Base-by-base conservation (phyloP, 257 asterid species). In the Solanum tarijense region DNA sequence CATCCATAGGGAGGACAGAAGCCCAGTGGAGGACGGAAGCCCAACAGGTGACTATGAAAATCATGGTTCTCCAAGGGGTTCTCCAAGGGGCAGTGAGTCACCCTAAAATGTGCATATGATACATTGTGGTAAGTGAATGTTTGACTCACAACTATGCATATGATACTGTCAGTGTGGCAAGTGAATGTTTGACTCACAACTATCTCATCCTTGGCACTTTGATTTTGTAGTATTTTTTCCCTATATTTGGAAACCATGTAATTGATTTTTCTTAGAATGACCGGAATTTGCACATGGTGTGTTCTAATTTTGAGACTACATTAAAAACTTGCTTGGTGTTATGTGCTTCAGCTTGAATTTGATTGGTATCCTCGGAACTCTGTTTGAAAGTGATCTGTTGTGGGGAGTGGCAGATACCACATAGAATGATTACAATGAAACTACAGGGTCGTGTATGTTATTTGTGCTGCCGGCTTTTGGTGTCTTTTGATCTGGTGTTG, bases 11-110 rank as follows among this genome's bases (percentile, higher is more conserved):
- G 92, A 83, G 68, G 86, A 83, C 69, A 91, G 85, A 31, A 90
- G 91, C 87, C 93, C 93, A 18, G 85, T 89, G 3, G 91, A 46
- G 4, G 27, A 88, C 6, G 38, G 86, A 31, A 87, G 89, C 46
- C 86, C 89, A 36, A 18, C 36, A 1, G 60, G 84, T 43, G 91
- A 89, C 48, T 89, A 92, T 71, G 91, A 89, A 43, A 90, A 87
- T 86, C 89, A 65, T 83, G 93, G 87, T 60, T 93, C 95, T 23
- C 94, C 90, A 12, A 88, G 94, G 89, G 92, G 92, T 84, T 92
- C 95, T 32, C 93, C 91, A 4, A 89, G 94, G 87, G 92, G 94
- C 89, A 90, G 93, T 9, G 95, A 93, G 43, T 92, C 87, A 23
- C 75, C 88, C 29, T 86, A 52, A 86, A 20, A 29, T 21, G 71